phyloP scores from a whole-genome alignment of 345 rosid genomes.

The Pseudoturritis turrita region DNA sequence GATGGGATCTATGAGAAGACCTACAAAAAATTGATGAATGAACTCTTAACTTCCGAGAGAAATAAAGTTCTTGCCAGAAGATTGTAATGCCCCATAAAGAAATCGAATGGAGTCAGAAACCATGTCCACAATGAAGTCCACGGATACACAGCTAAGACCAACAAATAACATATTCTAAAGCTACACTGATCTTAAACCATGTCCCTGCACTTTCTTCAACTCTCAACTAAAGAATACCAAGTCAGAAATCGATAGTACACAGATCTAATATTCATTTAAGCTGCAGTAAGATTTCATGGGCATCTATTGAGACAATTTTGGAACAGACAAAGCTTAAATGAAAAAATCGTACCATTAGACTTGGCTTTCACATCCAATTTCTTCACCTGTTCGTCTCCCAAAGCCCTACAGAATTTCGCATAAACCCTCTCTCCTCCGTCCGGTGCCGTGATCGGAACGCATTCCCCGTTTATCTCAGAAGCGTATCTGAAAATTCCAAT shows the following conservation, averaged over 20 bases:
- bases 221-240: not conserved
- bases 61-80: not conserved
- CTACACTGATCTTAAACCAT: not conserved
- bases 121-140: not conserved
- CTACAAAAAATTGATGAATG: constrained; percentile 33
- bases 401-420: constrained; percentile 54
- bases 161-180: not conserved
- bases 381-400: constrained; percentile 37
- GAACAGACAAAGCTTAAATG: not conserved
- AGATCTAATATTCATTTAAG: not conserved
- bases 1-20: constrained; percentile 60
- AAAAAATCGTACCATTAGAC: constrained; percentile 40
- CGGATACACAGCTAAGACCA: not conserved
- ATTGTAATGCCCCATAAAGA: not conserved
- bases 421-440: constrained; percentile 87
- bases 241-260: not conserved
- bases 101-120: not conserved
- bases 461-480: constrained; percentile 80
- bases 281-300: not conserved
- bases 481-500: constrained; percentile 30
- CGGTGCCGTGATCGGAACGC: constrained; percentile 76
- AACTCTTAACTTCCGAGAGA: not conserved
- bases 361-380: constrained; percentile 41
- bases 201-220: not conserved
- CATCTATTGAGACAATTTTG: not conserved